These are phyloP conservation scores for Teratosphaeriaceae sp. DNA, from an alignment of 2,329 filamentous ascomycete species.

Conservation along the genomic window DNA sequence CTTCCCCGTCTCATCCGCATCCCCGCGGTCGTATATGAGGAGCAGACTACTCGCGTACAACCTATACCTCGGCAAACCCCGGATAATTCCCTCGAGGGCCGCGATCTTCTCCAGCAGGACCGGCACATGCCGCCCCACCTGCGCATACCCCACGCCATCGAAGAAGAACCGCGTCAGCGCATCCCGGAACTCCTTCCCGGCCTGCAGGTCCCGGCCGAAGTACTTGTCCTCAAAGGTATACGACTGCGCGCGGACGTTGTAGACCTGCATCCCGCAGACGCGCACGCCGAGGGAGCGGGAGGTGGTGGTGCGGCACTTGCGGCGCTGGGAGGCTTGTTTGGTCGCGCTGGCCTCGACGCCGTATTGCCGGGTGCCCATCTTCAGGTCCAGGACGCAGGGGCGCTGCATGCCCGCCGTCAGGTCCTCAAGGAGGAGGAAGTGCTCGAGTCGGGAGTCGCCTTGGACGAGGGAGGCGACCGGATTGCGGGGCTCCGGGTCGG, in stretches of 20 bases:
- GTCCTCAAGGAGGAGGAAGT: slow-evolving; percentile 89
- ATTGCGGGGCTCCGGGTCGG: slow-evolving; percentile 28
- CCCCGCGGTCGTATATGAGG: slow-evolving; percentile 91
- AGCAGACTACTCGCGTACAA: slow-evolving; percentile 94
- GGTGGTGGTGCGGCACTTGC: slow-evolving; percentile 88
- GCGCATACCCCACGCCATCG: slow-evolving; percentile 74
- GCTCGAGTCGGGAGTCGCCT: slow-evolving; percentile 65
- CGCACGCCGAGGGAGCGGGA: slow-evolving; percentile 87
- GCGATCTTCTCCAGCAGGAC: slow-evolving; percentile 77
- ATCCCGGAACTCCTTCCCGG: slow-evolving; percentile 80
- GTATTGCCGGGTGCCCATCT: slow-evolving; percentile 98
- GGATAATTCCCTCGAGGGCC: slow-evolving; percentile 76
- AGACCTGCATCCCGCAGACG: slow-evolving; percentile 92
- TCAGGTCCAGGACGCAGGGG: slow-evolving; percentile 93
- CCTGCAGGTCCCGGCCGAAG: slow-evolving; percentile 81
- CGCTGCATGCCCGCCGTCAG: slow-evolving; percentile 94
- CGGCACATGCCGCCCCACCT: slow-evolving; percentile 81
- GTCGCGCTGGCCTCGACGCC: slow-evolving; percentile 86
- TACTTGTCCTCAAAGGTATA: slow-evolving; percentile 99
- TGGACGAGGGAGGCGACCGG: slow-evolving; percentile 41
- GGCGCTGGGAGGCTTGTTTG: slow-evolving; percentile 86
- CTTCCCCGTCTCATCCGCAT: slow-evolving; percentile 45
- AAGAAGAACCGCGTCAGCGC: slow-evolving; percentile 86
- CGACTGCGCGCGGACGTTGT: slow-evolving; percentile 74
- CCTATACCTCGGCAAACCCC: slow-evolving; percentile 72